These are phyloP conservation scores for Artemisia argyi DNA, from an alignment of 129 eudicot species.

Conservation along the genomic window DNA sequence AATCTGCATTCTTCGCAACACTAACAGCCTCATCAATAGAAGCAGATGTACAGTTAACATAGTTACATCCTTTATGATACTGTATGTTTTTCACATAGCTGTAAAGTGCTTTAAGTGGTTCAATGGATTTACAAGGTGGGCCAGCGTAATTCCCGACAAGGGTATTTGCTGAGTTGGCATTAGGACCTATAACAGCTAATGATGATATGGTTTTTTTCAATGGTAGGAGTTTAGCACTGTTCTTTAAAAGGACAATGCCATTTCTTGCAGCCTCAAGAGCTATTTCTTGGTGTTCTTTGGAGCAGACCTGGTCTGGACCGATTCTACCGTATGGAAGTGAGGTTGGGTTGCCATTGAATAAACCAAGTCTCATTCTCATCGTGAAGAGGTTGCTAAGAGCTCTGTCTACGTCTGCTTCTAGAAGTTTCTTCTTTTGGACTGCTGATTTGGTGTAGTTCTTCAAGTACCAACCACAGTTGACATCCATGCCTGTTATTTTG, in stretches of 20 bases:
- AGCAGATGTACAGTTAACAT: slow-evolving; percentile 58
- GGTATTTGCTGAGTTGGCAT: slow-evolving; percentile 57
- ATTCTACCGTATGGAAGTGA: slow-evolving; percentile 52
- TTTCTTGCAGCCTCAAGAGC: slow-evolving; percentile 91
- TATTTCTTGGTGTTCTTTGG: slow-evolving; percentile 60
- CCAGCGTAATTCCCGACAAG: slow-evolving; percentile 96
- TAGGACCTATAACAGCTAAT: slow-evolving; percentile 89
- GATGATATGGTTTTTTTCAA: slow-evolving; percentile 57
- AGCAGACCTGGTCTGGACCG: slow-evolving; percentile 65
- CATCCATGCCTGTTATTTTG: slow-evolving; percentile 74
- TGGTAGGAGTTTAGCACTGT: slow-evolving; percentile 57
- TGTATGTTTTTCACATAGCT: slow-evolving; percentile 36
- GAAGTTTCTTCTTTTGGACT: slow-evolving; percentile 52
- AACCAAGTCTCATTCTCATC: slow-evolving; percentile 81
- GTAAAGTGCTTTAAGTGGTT: slow-evolving; percentile 58
- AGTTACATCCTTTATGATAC: slow-evolving; percentile 61
- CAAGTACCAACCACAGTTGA: slow-evolving; percentile 77
- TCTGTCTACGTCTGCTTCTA: slow-evolving; percentile 65
- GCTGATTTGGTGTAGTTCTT: slow-evolving; percentile 85
- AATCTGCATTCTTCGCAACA: slow-evolving; percentile 57
- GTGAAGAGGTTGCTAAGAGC: slow-evolving; percentile 85
- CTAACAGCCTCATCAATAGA: slow-evolving; percentile 45
- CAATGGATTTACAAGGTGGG: slow-evolving; percentile 68
- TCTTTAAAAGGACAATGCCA: slow-evolving; percentile 87
- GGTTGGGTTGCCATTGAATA: slow-evolving; percentile 71